phyloP scores from a whole-genome alignment of 2,329 filamentous ascomycete genomes.

The Incumbomyces lentus region DNA sequence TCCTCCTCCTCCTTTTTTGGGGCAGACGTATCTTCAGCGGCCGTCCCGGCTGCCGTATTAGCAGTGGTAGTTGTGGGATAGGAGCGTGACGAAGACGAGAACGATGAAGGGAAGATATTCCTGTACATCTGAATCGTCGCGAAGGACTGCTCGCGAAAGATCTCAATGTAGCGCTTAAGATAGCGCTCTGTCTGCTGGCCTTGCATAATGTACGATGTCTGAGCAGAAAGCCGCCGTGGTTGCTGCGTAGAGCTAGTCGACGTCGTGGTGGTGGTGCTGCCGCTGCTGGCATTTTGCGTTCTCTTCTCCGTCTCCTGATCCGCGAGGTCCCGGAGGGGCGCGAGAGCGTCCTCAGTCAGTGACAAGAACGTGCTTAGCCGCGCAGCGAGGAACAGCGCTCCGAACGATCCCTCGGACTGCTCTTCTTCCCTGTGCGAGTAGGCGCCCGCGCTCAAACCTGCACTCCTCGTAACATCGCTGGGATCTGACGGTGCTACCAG shows the following conservation, averaged over 20 bases:
- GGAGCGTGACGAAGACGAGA: neutral
- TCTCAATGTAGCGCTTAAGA: slow-evolving; percentile 89
- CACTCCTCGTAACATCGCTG: neutral
- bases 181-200: slow-evolving; percentile 92
- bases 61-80: neutral
- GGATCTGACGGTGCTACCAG: neutral
- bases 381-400: slow-evolving; percentile 78
- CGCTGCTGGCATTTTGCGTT: slow-evolving; percentile 16
- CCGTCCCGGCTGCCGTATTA: slow-evolving; percentile 12
- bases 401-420: slow-evolving; percentile 56
- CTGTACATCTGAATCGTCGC: slow-evolving; percentile 90
- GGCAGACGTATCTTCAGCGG: too few relatives aligned
- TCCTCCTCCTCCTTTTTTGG: slow-evolving; percentile 8
- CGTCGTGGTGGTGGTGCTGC: neutral
- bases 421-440: neutral
- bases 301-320: slow-evolving; percentile 63
- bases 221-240: neutral
- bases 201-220: slow-evolving; percentile 21
- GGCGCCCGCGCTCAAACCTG: neutral
- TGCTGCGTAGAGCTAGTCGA: neutral
- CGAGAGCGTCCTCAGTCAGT: slow-evolving; percentile 65
- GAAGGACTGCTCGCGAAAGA: slow-evolving; percentile 96
- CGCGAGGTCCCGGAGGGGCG: slow-evolving; percentile 76
- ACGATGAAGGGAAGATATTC: slow-evolving; percentile 61
- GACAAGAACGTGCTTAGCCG: slow-evolving; percentile 67